phyloP scores from a whole-genome alignment of 2,329 filamentous ascomycete genomes.

The Calonectria multiphialidica region DNA sequence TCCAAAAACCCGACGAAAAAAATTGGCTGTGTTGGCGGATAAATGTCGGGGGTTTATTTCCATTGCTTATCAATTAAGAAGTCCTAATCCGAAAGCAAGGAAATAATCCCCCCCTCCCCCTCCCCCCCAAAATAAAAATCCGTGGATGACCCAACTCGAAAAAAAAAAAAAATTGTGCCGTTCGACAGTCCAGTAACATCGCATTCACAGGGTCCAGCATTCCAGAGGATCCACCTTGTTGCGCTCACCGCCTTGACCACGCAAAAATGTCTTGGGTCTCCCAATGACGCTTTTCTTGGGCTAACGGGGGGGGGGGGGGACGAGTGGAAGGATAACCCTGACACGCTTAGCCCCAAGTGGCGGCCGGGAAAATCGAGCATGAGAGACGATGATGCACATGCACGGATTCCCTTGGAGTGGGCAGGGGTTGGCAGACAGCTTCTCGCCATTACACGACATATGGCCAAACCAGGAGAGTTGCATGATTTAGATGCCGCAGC shows the following conservation, averaged over 20 bases:
- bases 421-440: not conserved
- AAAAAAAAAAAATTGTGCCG: slow-evolving; percentile 16
- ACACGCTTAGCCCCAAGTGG: slow-evolving; percentile 13
- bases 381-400: slow-evolving; percentile 18
- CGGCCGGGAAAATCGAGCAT: slow-evolving; percentile 16
- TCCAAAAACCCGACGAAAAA: not conserved
- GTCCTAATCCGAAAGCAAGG: slow-evolving; percentile 2
- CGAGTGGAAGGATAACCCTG: slow-evolving; percentile 6
- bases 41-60: not conserved
- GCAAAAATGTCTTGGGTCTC: not conserved
- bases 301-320: not conserved
- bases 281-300: not conserved
- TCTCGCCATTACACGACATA: not conserved
- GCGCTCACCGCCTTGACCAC: slow-evolving; percentile 19
- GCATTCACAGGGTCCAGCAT: slow-evolving; percentile 40
- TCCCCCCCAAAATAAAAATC: not conserved
- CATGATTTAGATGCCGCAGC: not conserved
- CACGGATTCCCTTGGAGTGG: slow-evolving; percentile 8
- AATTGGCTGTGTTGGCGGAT: slow-evolving; percentile 6
- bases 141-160: slow-evolving; percentile 21
- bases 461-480: not conserved
- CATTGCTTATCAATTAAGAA: slow-evolving; percentile 1
- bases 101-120: not conserved
- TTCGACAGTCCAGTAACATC: slow-evolving; percentile 33
- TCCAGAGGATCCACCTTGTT: slow-evolving; percentile 7